These are phyloP conservation scores for Earliella scabrosa DNA, from an alignment of 1,284 basidiomycete species.

Conservation along the genomic window DNA sequence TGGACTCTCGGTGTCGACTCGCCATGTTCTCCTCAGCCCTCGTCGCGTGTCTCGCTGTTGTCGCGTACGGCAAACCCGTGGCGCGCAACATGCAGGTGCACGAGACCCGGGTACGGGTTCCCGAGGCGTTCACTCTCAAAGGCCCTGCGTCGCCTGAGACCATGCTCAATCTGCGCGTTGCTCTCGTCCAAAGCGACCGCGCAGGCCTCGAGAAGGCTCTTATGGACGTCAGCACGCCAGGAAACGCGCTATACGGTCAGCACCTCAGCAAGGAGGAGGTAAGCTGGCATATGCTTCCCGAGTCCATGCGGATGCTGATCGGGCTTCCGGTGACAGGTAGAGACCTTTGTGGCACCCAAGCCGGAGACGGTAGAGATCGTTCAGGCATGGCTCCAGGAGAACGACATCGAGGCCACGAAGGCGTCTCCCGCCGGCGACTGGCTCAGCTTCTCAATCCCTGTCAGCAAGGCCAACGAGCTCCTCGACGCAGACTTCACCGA, in stretches of 20 bases:
- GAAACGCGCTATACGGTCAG: constrained; percentile 52
- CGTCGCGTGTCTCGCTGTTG: constrained; percentile 18
- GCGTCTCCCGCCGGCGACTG: constrained; percentile 32
- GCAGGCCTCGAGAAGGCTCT: constrained; percentile 57
- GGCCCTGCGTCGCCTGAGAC: constrained; percentile 33
- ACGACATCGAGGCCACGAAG: constrained; percentile 34
- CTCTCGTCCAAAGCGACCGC: constrained; percentile 38
- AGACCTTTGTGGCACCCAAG: constrained; percentile 39
- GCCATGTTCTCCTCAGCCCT: constrained; percentile 30
- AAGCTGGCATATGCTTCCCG: not conserved
- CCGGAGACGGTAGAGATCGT: constrained; percentile 38
- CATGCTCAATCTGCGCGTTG: constrained; percentile 37
- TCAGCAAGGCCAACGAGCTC: constrained; percentile 40
- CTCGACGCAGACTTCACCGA: constrained; percentile 40
- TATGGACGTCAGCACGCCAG: constrained; percentile 56
- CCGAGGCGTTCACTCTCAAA: constrained; percentile 32
- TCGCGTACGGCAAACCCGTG: constrained; percentile 29
- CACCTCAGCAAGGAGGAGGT: constrained; percentile 59
- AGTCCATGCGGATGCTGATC: not conserved
- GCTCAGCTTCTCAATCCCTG: constrained; percentile 18
- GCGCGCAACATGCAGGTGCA: constrained; percentile 35
- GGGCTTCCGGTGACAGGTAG: constrained; percentile 33
- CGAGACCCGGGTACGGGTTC: constrained; percentile 31
- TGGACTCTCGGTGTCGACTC: constrained; percentile 5
- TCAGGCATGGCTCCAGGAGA: constrained; percentile 38